Base-by-base conservation (phyloP, 768 basidiomycete genomes). In the Suillus hirtellus region DNA sequence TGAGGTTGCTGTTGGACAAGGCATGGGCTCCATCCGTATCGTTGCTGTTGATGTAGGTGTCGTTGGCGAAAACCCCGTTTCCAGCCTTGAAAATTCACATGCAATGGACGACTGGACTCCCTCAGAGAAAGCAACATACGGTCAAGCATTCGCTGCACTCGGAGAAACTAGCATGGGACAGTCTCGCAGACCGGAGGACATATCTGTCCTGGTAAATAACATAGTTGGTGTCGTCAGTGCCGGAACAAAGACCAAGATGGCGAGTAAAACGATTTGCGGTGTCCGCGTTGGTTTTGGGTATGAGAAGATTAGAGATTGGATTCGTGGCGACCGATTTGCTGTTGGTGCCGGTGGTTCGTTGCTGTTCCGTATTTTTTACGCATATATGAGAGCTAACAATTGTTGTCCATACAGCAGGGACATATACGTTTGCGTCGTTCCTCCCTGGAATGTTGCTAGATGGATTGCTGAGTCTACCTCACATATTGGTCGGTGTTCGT, bases 301-400 rank as follows among this genome's bases (percentile, higher is more conserved):
- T 31, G 74, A 77, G 60, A 77, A 79, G 49, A 38, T 85, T 31
- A 78, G 79, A 62, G 82, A 86, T 66, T 86, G 86, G 81, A 68
- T 89, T 34, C 81, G 83, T 38, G 90, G 92, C 2, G 84, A 90
- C 60, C 76, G 90, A 43, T 84, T 91, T 69, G 83, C 86, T 21
- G 77, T 94, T 61, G 93, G 93, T 63, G 88, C 93, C 59, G 93
- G 92, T 74, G 90, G 92, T 93, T 70, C 69, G 84, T 75, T 21
- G 0, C 31, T 24, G 60, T 54, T 37, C 38, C 31, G 19, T 44
- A 31, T 35, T 19, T 31, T 46, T 21, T 37, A 52, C 40, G 55
- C 55, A 65, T 27, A 12, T n/a, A 59, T 47, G 53, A 9, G 54
- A 59, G 47, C 64, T 67, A 31, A 38, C 34, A 49, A 62, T 72